Evolutionary conservation across 1,139 yeast genomes (phyloP).

Genomic region (Suzukiozyma palmioleophila): DNA sequence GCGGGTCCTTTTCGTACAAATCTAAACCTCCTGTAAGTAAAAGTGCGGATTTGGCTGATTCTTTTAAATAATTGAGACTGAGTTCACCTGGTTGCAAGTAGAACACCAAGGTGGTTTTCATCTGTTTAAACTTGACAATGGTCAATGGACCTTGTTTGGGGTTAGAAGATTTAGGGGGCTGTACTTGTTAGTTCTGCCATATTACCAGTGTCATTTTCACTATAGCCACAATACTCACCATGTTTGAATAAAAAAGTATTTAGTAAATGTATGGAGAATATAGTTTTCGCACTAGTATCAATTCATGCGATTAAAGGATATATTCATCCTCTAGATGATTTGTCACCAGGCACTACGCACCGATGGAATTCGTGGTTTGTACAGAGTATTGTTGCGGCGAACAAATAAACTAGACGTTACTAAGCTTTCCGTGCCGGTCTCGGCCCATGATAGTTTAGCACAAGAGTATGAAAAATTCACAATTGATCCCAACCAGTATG

Average conservation of each 20-base stretch:
- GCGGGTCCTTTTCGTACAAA: constrained; percentile 7
- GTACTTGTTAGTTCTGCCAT: constrained; percentile 13
- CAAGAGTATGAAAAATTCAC: constrained; percentile 6
- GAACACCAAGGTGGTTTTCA: constrained; percentile 40
- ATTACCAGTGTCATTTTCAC: neutral
- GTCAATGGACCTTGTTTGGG: constrained; percentile 16
- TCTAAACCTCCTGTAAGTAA: constrained; percentile 46
- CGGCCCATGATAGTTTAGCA: neutral
- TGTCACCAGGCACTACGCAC: constrained; percentile 7
- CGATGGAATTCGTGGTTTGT: constrained; percentile 15
- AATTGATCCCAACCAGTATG: constrained; percentile 7
- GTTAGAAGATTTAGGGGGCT: constrained; percentile 28
- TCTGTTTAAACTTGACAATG: constrained; percentile 42
- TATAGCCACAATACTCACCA: neutral
- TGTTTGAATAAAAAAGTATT: neutral
- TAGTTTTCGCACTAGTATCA: too few species aligned
- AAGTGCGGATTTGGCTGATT: constrained; percentile 31
- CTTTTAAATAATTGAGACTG: constrained; percentile 27
- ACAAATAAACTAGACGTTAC: constrained; percentile 6
- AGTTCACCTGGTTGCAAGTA: constrained; percentile 14
- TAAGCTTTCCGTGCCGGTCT: neutral
- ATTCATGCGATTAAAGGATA: too few species aligned
- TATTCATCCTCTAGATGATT: constrained; percentile 1
- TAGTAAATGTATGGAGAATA: too few species aligned
- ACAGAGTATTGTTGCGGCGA: constrained; percentile 18